Evolutionary conservation across 108 stramenopile species (phyloP).

Genomic region (Cyclostephanos tholiformis): DNA sequence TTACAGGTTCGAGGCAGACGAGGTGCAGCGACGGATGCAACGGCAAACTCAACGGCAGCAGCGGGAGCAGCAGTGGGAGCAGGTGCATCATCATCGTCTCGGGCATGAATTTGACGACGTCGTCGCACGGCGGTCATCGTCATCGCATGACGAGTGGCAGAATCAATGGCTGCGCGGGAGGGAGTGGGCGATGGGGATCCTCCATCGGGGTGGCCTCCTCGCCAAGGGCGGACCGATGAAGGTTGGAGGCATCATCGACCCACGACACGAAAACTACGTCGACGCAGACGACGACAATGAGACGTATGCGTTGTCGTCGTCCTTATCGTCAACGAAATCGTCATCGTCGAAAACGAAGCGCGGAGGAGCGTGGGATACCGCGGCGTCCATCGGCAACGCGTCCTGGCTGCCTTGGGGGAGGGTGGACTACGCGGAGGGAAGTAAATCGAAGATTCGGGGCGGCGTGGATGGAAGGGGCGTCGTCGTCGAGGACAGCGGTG

Average conservation of each 20-base stretch:
- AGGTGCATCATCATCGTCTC: conserved; percentile 14
- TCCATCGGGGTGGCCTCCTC: conserved; percentile 3
- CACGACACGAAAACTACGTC: no score
- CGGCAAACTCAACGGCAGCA: neutral
- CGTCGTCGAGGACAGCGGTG: no score
- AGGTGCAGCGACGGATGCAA: conserved; percentile 11
- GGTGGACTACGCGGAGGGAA: conserved; percentile 2
- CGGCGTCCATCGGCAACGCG: conserved; percentile 47
- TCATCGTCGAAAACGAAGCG: neutral
- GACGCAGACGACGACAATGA: neutral
- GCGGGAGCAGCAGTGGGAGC: neutral
- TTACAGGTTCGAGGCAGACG: conserved; percentile 28
- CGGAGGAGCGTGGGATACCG: conserved; percentile 24
- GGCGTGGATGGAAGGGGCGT: no score
- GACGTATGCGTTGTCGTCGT: neutral
- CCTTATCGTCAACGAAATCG: no score
- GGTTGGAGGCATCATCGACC: neutral
- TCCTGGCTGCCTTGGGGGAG: conserved; percentile 23
- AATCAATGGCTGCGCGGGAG: conserved; percentile 13
- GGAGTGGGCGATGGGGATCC: conserved; percentile 23
- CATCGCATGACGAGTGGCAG: conserved; percentile 15
- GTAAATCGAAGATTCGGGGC: no score
- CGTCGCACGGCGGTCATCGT: conserved; percentile 4
- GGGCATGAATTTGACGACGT: neutral
- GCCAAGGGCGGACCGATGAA: neutral